These are phyloP conservation scores for Boechera retrofracta DNA, from an alignment of 345 rosid genomes.

Conservation along the genomic window DNA sequence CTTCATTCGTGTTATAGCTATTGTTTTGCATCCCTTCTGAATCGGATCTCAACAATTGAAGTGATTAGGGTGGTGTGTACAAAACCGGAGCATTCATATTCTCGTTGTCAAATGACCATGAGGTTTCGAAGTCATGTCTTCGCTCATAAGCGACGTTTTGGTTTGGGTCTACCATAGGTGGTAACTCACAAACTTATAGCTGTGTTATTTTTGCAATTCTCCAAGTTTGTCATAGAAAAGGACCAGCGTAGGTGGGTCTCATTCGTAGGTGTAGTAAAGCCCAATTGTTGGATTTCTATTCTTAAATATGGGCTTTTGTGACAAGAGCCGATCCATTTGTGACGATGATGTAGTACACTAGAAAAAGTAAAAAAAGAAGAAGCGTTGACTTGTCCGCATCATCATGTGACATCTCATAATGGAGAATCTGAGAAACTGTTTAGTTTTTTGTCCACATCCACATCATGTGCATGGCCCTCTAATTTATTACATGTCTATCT, in stretches of 20 bases:
- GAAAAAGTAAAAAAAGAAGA: conserved; percentile 2
- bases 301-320: neutral
- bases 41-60: too few relatives aligned
- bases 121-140: too few relatives aligned
- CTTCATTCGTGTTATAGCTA: too few relatives aligned
- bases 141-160: too few relatives aligned
- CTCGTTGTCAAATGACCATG: too few relatives aligned
- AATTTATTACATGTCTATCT: conserved; percentile 20
- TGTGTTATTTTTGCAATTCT: neutral
- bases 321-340: neutral
- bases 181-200: too few relatives aligned
- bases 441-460: conserved; percentile 40
- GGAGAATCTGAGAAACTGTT: neutral
- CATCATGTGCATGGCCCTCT: conserved; percentile 36
- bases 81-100: too few relatives aligned
- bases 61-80: too few relatives aligned
- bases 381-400: conserved; percentile 38
- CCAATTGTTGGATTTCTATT: neutral
- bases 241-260: neutral
- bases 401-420: conserved; percentile 37
- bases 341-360: neutral
- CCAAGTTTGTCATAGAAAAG: neutral
- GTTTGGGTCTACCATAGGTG: too few relatives aligned
- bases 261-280: neutral
- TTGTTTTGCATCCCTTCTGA: too few relatives aligned